Base-by-base conservation (phyloP, 495 filamentous ascomycete genomes). In the Elasticomyces elasticus region DNA sequence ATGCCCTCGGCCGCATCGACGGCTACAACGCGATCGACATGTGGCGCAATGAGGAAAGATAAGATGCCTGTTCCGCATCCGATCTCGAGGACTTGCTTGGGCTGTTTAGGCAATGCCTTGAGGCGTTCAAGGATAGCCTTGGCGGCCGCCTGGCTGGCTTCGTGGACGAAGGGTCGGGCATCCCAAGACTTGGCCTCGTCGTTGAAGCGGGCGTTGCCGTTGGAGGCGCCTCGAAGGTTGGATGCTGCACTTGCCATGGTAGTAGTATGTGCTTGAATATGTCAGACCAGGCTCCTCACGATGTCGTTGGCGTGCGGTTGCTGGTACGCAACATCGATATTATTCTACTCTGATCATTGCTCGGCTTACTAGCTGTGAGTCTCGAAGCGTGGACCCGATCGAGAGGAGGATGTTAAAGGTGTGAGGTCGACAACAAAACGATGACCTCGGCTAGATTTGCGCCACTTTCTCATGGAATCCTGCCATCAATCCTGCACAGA, bases 41-140 rank as follows among this genome's bases (percentile, higher is more conserved):
- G 62, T 0, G 75, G 74, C 0, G 75, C 71, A 24, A 79, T 64
- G 2, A 58, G 63, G 15, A 76, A 68, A 1, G 74, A 76, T 1
- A 80, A 67, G 5, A 79, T 67, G 43, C 77, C 77, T 11, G 77
- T 80, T 20, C 77, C 77, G 59, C 77, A 79, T 51, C 77, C 77
- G 13, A 80, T 72, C 64, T 80, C 77, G 19, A 80, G 71, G 15
- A 79, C 70, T 49, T 78, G 45, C 19, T 46, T 56, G 3, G 45
- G 37, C 46, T 52, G 46, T 13, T 37, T n/a, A 5, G 42, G 9
- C 20, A 58, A 26, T 6, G 48, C 33, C 3, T 64, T 58, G 4
- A 67, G 47, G 17, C 42, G 59, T 17, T 60, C 25, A 40, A 72
- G 62, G 49, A 69, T 64, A 22, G 68, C 56, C 23, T 63, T 53